These are phyloP conservation scores for Rosa multiflora DNA, from an alignment of 306 rosid species.

Conservation along the genomic window DNA sequence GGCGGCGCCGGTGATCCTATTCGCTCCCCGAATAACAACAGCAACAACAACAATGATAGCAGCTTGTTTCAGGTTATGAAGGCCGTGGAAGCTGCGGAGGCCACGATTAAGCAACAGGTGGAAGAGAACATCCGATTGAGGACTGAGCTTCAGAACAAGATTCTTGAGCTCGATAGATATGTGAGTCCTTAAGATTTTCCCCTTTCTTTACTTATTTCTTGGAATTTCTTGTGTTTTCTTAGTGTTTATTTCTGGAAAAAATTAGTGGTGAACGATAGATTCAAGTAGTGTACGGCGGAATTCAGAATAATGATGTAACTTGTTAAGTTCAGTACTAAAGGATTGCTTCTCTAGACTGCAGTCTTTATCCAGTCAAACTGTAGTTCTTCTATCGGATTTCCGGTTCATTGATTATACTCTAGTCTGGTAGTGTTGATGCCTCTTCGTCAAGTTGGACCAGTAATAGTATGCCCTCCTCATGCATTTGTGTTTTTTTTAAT, in stretches of 20 bases:
- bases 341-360: not conserved
- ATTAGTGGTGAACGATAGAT: not conserved
- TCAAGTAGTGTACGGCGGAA: not conserved
- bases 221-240: not conserved
- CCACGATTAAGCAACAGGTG: conserved; percentile 81
- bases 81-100: conserved; percentile 94
- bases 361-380: not conserved
- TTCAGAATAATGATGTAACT: not conserved
- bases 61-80: conserved; percentile 85
- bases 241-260: not conserved
- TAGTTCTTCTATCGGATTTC: not conserved
- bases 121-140: conserved; percentile 72
- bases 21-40: conserved; percentile 31
- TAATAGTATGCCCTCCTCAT: not conserved
- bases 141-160: conserved; percentile 62
- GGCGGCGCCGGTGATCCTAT: conserved; percentile 26
- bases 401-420: not conserved
- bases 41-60: conserved; percentile 52
- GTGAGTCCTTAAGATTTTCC: conserved; percentile 41
- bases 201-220: not conserved
- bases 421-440: not conserved
- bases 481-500: not conserved
- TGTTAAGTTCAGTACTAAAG: not conserved
- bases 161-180: conserved; percentile 58
- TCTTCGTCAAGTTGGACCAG: not conserved